These are phyloP conservation scores for Cordyceps cicadae DNA, from an alignment of 2,329 filamentous ascomycete species.

Conservation along the genomic window DNA sequence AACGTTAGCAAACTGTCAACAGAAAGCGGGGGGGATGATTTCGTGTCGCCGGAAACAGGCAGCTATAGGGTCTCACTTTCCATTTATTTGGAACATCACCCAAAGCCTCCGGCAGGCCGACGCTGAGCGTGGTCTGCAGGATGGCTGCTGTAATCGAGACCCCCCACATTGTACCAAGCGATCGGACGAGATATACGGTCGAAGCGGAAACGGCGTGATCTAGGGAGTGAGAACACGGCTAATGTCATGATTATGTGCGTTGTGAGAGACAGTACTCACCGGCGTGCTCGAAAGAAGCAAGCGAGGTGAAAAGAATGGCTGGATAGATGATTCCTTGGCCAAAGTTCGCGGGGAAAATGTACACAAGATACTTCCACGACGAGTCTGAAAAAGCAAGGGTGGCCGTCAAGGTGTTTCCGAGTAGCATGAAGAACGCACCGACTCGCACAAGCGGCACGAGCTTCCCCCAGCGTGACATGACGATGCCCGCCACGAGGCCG, in stretches of 20 bases:
- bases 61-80: constrained; percentile 36
- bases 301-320: constrained; percentile 49
- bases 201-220: constrained; percentile 57
- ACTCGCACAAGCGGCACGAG: constrained; percentile 43
- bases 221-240: constrained; percentile 18
- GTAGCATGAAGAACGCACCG: constrained; percentile 42
- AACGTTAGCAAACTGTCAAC: constrained; percentile 3
- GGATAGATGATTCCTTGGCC: constrained; percentile 55
- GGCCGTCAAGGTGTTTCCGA: constrained; percentile 45
- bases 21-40: not conserved
- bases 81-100: constrained; percentile 48
- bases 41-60: not conserved
- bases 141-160: constrained; percentile 56
- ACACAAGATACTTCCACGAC: constrained; percentile 46
- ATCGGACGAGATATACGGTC: constrained; percentile 55
- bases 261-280: constrained; percentile 27
- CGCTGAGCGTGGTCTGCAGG: constrained; percentile 52
- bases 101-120: constrained; percentile 44
- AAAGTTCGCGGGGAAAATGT: constrained; percentile 49
- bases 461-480: constrained; percentile 50
- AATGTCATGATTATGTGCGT: not conserved
- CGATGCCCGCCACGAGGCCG: constrained; percentile 46
- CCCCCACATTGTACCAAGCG: constrained; percentile 55
- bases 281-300: constrained; percentile 54
- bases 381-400: constrained; percentile 42